Base-by-base conservation (phyloP, 2,329 filamentous ascomycete genomes). In the Penicillium sp. region DNA sequence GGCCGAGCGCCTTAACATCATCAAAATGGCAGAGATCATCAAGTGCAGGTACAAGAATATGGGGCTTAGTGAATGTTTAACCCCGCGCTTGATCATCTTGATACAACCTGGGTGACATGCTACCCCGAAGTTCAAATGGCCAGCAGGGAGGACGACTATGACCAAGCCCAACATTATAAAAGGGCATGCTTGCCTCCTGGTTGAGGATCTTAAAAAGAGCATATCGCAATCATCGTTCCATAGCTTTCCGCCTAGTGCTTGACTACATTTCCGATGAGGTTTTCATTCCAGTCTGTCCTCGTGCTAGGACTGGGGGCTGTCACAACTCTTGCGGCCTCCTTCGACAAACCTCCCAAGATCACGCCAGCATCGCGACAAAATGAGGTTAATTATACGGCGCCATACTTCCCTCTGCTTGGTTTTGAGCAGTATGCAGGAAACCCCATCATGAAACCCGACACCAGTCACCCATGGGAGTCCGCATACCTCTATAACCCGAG, bases 401-500 rank as follows among this genome's bases (percentile, higher is more conserved):
- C 44, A 28, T 47, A 47, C 24, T 47, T 47, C 7, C 44, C 44
- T 17, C 22, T 47, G 6, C 44, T 47, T 47, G 44, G 44, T 0
- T 47, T 47, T 28, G 44, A 47, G 44, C 44, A 47, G 26, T 47
- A 47, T 28, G 44, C 44, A 15, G 24, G 13, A 12, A 47, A 47
- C 8, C 44, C 44, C 4, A 47, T 47, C 24, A 47, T 47, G 44
- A 26, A 24, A 3, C 44, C 44, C 4, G 44, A 47, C 5, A 24
- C 44, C 6, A 47, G 44, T 15, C 44, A 47, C 13, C 44, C 44
- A 28, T 47, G 44, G 44, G 44, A 47, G 44, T 47, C 44, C 13
- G 44, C 22, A 17, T 47, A 47, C 24, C 44, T 47, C 13, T 47
- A 47, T 6, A 47, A 47, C 44, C 44, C 44, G 44, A 47, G 44